A percentile compares a stretch with the other conserved stretches of the same genome.
phyloP scores from a whole-genome alignment of 441 rosid species.

The Aquilaria agallochum region DNA sequence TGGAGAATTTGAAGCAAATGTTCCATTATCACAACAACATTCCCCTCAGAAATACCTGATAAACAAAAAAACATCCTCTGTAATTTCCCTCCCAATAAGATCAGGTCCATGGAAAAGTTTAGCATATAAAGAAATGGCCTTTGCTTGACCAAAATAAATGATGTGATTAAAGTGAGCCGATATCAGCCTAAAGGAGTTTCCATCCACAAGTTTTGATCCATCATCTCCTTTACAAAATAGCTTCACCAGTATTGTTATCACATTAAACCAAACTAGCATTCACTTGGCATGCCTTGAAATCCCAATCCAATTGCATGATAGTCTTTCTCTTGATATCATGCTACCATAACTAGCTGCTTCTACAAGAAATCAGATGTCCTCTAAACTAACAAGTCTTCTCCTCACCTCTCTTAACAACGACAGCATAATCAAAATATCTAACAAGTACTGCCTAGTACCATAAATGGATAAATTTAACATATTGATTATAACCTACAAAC shows the following conservation, averaged over 20 bases:
- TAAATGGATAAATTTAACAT: constrained; percentile 30
- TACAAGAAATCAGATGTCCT: constrained; percentile 48
- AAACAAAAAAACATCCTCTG: constrained; percentile 55
- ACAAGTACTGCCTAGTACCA: constrained; percentile 33
- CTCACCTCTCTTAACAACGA: constrained; percentile 43
- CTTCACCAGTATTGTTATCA: constrained; percentile 36
- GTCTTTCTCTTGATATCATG: constrained; percentile 53
- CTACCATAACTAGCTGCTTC: constrained; percentile 48
- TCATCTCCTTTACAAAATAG: too few species aligned
- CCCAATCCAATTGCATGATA: constrained; percentile 64
- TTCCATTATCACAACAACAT: constrained; percentile 46
- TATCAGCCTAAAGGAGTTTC: constrained; percentile 22
- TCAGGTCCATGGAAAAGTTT: constrained; percentile 55
- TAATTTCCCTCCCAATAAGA: constrained; percentile 47
- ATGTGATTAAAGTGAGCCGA: constrained; percentile 46
- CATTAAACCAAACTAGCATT: constrained; percentile 47
- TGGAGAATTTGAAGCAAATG: constrained; percentile 51
- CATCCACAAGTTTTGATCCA: too few species aligned
- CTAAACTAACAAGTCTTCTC: constrained; percentile 32
- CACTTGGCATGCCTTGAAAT: constrained; percentile 34
- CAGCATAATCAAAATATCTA: constrained; percentile 59
- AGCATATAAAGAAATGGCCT: constrained; percentile 57
- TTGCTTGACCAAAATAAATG: constrained; percentile 50
- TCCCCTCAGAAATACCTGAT: constrained; percentile 50
- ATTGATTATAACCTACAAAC: constrained; percentile 36